A percentile compares a stretch with the other conserved stretches of the same genome.
These are phyloP conservation scores for Solanum piurae DNA, from an alignment of 257 asterid species.

Conservation along the genomic window DNA sequence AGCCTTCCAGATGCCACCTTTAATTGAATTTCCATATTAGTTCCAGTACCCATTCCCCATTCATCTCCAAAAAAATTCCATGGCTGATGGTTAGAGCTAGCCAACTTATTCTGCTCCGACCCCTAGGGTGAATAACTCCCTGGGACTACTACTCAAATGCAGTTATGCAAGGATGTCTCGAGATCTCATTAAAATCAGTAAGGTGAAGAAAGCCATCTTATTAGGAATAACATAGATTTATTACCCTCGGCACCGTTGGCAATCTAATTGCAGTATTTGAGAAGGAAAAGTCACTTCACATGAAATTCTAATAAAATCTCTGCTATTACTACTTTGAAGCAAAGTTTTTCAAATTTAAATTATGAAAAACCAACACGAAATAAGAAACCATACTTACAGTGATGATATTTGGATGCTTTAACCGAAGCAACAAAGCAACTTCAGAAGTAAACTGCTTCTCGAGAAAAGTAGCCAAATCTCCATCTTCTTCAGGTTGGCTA, in stretches of 20 bases:
- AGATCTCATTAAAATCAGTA: background rate
- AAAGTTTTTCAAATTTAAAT: background rate
- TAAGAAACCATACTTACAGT: constrained; percentile 34
- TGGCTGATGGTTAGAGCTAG: background rate
- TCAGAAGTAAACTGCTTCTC: constrained; percentile 90
- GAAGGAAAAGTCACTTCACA: background rate
- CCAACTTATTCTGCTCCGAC: background rate
- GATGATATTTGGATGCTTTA: constrained; percentile 86
- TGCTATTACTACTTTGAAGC: background rate
- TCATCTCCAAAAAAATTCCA: background rate
- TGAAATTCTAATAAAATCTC: background rate
- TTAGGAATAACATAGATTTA: background rate
- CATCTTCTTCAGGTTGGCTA: constrained; percentile 94
- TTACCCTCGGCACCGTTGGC: background rate
- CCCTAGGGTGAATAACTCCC: background rate
- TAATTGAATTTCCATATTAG: background rate
- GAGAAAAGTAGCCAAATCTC: constrained; percentile 77
- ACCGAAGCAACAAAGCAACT: constrained; percentile 69
- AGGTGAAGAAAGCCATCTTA: background rate
- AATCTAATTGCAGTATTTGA: background rate
- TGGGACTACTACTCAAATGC: background rate
- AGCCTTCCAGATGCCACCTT: background rate
- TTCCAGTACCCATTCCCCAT: background rate
- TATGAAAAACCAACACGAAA: background rate
- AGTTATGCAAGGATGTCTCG: background rate